Evolutionary conservation across 768 basidiomycete species (phyloP).

Genomic region (Suillus placidus): DNA sequence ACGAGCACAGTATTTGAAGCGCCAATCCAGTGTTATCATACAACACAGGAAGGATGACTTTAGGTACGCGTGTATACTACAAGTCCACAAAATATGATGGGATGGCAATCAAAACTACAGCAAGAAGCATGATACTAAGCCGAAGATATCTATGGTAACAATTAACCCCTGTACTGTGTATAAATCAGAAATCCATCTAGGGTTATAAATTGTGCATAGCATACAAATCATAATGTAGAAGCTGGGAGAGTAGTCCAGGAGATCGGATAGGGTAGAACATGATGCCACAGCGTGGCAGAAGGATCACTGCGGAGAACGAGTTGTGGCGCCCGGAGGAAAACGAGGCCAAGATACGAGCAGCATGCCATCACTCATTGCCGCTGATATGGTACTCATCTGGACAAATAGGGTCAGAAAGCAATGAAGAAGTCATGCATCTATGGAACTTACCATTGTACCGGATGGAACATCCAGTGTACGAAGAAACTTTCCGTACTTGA

Average conservation of each 20-base stretch:
- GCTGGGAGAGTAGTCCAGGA: not conserved
- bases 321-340: slow-evolving; percentile 20
- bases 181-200: not conserved
- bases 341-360: slow-evolving; percentile 44
- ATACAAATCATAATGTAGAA: slow-evolving; percentile 12
- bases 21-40: not conserved
- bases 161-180: slow-evolving; percentile 3
- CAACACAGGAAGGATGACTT: slow-evolving; percentile 3
- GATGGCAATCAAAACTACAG: not conserved
- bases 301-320: slow-evolving; percentile 14
- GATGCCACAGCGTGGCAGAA: slow-evolving; percentile 4
- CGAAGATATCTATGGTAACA: not conserved
- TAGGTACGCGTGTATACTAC: not conserved
- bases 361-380: slow-evolving; percentile 42
- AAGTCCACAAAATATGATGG: not conserved
- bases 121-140: not conserved
- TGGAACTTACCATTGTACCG: slow-evolving; percentile 37
- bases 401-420: not conserved
- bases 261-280: slow-evolving; percentile 1
- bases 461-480: slow-evolving; percentile 40
- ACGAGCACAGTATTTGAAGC: not conserved
- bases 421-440: slow-evolving; percentile 12
- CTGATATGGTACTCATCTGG: slow-evolving; percentile 42
- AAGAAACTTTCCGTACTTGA: slow-evolving; percentile 43
- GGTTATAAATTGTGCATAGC: slow-evolving; percentile 7